Evolutionary conservation across 2,329 filamentous ascomycete species (phyloP).

Genomic region (Fusarium praegraminearum): DNA sequence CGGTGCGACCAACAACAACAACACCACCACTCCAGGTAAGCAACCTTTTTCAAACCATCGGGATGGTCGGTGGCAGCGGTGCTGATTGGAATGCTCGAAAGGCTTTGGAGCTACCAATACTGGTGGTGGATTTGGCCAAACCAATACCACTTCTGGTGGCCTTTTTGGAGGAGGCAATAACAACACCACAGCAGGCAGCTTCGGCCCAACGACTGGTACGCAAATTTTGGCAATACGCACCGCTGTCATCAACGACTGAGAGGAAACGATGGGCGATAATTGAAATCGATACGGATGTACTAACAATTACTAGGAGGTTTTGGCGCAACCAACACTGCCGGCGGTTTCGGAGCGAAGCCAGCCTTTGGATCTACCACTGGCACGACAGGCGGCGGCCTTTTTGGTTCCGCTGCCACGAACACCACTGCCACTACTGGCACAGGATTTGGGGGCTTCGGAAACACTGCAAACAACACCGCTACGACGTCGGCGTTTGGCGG

Average conservation of each 20-base stretch:
- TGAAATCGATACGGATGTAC: conserved; percentile 26
- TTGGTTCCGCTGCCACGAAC: conserved; percentile 57
- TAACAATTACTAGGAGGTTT: conserved; percentile 52
- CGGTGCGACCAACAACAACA: conserved; percentile 57
- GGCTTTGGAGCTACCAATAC: conserved; percentile 53
- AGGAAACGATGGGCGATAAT: conserved; percentile 22
- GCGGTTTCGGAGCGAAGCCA: conserved; percentile 61
- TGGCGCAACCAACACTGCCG: conserved; percentile 51
- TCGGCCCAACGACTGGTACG: conserved; percentile 54
- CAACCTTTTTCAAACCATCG: conserved; percentile 41
- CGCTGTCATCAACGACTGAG: conserved; percentile 37
- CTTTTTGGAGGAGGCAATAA: conserved; percentile 59
- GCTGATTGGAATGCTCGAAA: conserved; percentile 46
- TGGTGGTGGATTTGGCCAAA: conserved; percentile 59
- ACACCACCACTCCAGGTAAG: conserved; percentile 63
- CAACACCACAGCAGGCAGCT: conserved; percentile 51
- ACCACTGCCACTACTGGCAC: conserved; percentile 55
- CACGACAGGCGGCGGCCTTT: conserved; percentile 58
- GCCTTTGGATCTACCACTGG: conserved; percentile 64
- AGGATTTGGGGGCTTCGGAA: conserved; percentile 58
- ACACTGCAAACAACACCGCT: conserved; percentile 47
- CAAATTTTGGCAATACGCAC: conserved; percentile 31
- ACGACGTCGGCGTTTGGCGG: conserved; percentile 56
- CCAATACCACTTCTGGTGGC: conserved; percentile 49
- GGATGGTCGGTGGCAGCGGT: conserved; percentile 39